Base-by-base conservation (phyloP, 306 rosid genomes). In the Bauhinia variegata region DNA sequence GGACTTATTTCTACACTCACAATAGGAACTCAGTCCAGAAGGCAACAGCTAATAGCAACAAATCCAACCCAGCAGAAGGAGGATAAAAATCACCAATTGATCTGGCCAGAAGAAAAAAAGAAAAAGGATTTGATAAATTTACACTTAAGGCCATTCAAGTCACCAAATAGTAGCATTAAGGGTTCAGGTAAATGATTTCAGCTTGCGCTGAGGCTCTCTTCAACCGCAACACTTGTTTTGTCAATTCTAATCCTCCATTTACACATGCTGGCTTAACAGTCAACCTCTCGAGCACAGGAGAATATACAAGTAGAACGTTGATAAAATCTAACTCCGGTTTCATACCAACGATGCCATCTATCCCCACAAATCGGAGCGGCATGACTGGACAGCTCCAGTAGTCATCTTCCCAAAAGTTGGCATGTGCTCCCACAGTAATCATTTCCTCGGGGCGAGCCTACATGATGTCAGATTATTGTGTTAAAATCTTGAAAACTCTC, bases 201-300 rank as follows among this genome's bases (percentile, higher is more conserved):
- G 92, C 88, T 41, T 43, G 70, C 8, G 5, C 73, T 4, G 92
- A 89, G 54, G 79, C 67, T 76, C 92, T 78, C 72, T 77, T 71
- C 31, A 68, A 84, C 57, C 70, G 78, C 71, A 86, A 58, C 44
- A 86, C 60, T 57, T 82, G 74, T 77, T 78, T 84, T 42, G 71
- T 62, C 56, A 89, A 55, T 39, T 75, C 85, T 17, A 17, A 44
- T 41, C 46, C 80, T 12, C 48, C 75, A 23, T 46, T n/a, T 23
- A 0, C 11, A 14, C 44, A 17, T 73, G 65, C 74, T 49, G 92
- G 85, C 67, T 69, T 76, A 65, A 89, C 76, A 19, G 39, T 67
- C 92, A 89, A 78, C 76, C 53, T 73, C 78, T 84, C 87, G 28
- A 89, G 85, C 56, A 60, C 65, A 0, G 83, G 87, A 14, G 86